Conservation (phyloP, 208 protist genomes). For the Polymyxa betae region DNA sequence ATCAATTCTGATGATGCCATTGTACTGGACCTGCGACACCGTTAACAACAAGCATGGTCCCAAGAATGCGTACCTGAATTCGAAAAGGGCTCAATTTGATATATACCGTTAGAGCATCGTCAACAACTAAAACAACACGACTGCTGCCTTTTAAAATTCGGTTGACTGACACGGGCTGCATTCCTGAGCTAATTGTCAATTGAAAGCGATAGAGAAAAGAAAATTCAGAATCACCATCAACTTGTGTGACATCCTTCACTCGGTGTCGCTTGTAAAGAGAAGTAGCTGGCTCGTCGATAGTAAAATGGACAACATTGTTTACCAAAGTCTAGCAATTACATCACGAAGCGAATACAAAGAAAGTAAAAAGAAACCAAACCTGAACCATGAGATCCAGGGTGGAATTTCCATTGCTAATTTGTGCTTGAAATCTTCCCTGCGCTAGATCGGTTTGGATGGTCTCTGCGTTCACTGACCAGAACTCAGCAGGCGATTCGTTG, state of each 20-base stretch:
- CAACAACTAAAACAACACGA: background rate
- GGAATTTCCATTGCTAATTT: too few species aligned
- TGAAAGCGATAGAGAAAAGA: background rate
- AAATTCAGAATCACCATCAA: background rate
- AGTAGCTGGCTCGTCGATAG: background rate
- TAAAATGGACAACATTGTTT: conserved; percentile 13
- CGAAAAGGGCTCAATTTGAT: conserved; percentile 1
- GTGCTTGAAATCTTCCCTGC: background rate
- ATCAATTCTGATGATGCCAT: background rate
- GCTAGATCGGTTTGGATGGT: background rate
- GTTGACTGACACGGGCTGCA: background rate
- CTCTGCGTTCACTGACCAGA: background rate
- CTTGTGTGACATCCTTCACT: background rate
- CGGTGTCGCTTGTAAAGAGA: background rate
- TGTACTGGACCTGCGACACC: background rate
- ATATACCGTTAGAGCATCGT: conserved; percentile 11
- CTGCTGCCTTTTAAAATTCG: background rate
- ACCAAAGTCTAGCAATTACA: background rate
- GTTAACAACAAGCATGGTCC: background rate
- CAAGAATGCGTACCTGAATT: conserved; percentile 4
- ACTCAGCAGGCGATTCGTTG: background rate
- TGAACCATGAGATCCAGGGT: too few species aligned
- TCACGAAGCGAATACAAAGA: background rate
- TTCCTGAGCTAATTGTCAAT: background rate
- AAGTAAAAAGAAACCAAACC: too few species aligned